A percentile compares a stretch with the other conserved stretches of the same genome.
phyloP scores from a whole-genome alignment of 169 alveolate genomes.

The Plasmodium gonderi region DNA sequence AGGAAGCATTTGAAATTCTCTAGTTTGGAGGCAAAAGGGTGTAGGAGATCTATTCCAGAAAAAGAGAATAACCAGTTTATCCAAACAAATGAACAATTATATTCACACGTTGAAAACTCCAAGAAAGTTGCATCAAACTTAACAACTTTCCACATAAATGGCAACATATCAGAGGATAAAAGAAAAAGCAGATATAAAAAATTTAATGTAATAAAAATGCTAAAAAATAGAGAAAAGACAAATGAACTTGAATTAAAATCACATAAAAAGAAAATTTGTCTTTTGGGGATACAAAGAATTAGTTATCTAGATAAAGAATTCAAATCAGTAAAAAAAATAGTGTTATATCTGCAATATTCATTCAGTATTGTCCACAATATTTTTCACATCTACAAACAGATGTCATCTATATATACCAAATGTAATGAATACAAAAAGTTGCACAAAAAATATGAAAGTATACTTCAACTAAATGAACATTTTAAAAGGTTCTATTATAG shows the following conservation, averaged over 20 bases:
- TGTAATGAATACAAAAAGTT: slow-evolving; percentile 36
- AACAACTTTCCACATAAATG: too few species aligned
- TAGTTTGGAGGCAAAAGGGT: not conserved
- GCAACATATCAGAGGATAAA: not conserved
- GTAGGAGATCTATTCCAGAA: not conserved
- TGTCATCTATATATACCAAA: slow-evolving; percentile 25
- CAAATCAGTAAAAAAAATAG: slow-evolving; percentile 12
- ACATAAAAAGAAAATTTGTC: slow-evolving; percentile 3
- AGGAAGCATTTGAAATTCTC: slow-evolving; percentile 26
- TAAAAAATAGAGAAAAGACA: not conserved
- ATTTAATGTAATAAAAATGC: slow-evolving; percentile 10
- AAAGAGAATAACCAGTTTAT: too few species aligned
- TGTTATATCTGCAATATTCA: slow-evolving; percentile 3
- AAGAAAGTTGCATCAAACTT: too few species aligned
- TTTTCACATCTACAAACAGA: slow-evolving; percentile 16
- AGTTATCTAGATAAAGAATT: slow-evolving; percentile 16
- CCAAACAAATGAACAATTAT: too few species aligned
- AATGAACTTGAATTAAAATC: not conserved
- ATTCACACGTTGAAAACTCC: too few species aligned
- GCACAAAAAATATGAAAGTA: slow-evolving; percentile 14
- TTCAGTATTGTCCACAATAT: slow-evolving; percentile 21
- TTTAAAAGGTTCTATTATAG: slow-evolving; percentile 32
- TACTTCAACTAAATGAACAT: slow-evolving; percentile 11
- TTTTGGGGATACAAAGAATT: slow-evolving; percentile 45
- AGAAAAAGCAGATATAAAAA: not conserved